Base-by-base conservation (phyloP, 192 early-diverging fungal genomes). In the Podila epicladia region DNA sequence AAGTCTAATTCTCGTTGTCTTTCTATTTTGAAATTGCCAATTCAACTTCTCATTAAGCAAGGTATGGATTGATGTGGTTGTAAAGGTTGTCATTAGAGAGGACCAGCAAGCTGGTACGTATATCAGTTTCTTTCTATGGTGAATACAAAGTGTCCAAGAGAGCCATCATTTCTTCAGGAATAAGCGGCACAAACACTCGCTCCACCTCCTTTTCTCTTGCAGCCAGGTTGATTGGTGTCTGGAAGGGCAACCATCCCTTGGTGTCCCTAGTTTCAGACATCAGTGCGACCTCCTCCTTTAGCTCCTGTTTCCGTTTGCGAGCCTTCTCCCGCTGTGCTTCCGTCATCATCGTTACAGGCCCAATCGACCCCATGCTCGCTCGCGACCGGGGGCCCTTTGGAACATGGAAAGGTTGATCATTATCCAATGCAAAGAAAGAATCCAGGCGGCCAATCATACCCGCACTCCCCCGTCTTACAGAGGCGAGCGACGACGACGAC, bases 101-200 rank as follows among this genome's bases (percentile, higher is more conserved):
- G 41, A 17, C 15, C 1, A 11, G 12, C 9, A 12, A 12, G 38
- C 3, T 33, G 33, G 33, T 33, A 33, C 33, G 41, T 15, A 45
- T 15, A 45, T 45, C 17, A 45, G 41, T 2, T 45, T 15, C 13
- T 45, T 45, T 45, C 41, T 45, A n/a, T n/a, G n/a, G 15, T 41
- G 41, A 41, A 15, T 41, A 17, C 41, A 45, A 67, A 33, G 58
- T 72, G 41, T 71, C 69, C 35, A 79, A 45, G 19, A 61, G n/a
- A 7, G 62, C 51, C 71, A 80, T 69, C 62, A 73, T 67, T 11
- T 80, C 66, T 35, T 80, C 71, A 17, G 77, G 77, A 55, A 80
- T 80, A 12, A 64, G 41, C 5, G 77, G 77, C n/a, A 69, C 61
- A 69, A 65, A 80, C 19, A 65, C 48, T 29, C 65, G 60, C 37